phyloP scores from a whole-genome alignment of 768 basidiomycete genomes.

The Pleurotus salmoneostramineus region DNA sequence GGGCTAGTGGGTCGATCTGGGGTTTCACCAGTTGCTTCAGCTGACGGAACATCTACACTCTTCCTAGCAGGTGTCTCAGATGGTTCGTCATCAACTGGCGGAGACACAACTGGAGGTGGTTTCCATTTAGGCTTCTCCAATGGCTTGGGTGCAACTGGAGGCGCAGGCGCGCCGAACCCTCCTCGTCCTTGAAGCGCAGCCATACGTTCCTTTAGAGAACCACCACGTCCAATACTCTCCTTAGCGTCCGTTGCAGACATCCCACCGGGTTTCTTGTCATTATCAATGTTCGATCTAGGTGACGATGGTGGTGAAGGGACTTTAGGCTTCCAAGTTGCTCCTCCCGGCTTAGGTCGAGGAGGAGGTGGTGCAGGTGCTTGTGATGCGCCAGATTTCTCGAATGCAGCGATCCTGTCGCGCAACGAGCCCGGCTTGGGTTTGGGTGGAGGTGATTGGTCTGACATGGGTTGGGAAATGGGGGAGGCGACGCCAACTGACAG shows the following conservation, averaged over 20 bases:
- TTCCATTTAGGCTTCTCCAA: slow-evolving; percentile 84
- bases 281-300: slow-evolving; percentile 18
- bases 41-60: background rate
- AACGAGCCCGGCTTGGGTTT: slow-evolving; percentile 74
- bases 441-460: slow-evolving; percentile 52
- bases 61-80: background rate
- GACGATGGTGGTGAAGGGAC: slow-evolving; percentile 47
- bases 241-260: slow-evolving; percentile 89
- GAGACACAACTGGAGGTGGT: slow-evolving; percentile 56
- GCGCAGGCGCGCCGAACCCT: slow-evolving; percentile 65
- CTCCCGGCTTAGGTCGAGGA: slow-evolving; percentile 64
- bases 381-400: slow-evolving; percentile 56
- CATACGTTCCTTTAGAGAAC: slow-evolving; percentile 91
- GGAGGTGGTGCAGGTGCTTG: slow-evolving; percentile 43
- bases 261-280: slow-evolving; percentile 30
- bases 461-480: slow-evolving; percentile 36
- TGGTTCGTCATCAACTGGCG: slow-evolving; percentile 39
- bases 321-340: slow-evolving; percentile 71
- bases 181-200: slow-evolving; percentile 86
- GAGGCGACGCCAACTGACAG: background rate
- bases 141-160: slow-evolving; percentile 51
- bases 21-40: background rate
- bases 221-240: slow-evolving; percentile 76
- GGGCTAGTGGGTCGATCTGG: background rate
- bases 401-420: slow-evolving; percentile 86